A percentile compares a stretch with the other conserved stretches of the same genome.
Conservation (phyloP, 2,329 filamentous ascomycete genomes). For the Fusarium pseudoanthophilum region DNA sequence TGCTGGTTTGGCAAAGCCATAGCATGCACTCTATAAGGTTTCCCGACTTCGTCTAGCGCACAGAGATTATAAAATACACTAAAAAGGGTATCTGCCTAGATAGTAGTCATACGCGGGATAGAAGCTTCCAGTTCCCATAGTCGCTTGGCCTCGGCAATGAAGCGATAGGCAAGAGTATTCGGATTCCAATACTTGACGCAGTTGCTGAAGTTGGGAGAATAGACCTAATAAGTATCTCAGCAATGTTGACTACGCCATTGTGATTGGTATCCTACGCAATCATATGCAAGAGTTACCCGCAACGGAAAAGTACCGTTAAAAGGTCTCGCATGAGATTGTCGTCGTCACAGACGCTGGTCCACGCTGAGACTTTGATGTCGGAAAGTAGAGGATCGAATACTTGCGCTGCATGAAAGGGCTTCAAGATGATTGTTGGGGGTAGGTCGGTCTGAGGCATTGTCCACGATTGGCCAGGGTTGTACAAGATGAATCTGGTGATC, state of each 20-base stretch:
- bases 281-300: conserved; percentile 51
- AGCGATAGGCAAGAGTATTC: conserved; percentile 48
- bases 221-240: conserved; percentile 39
- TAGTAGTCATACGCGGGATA: conserved; percentile 47
- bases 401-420: conserved; percentile 51
- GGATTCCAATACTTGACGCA: conserved; percentile 53
- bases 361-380: conserved; percentile 46
- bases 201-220: conserved; percentile 40
- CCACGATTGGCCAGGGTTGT: background rate
- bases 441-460: background rate
- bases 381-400: conserved; percentile 50
- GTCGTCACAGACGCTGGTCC: conserved; percentile 52
- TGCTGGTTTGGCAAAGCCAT: conserved; percentile 49
- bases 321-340: conserved; percentile 51
- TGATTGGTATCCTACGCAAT: conserved; percentile 46
- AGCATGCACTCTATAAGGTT: conserved; percentile 48
- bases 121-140: conserved; percentile 51
- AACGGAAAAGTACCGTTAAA: conserved; percentile 43
- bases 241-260: accelerated
- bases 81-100: conserved; percentile 51
- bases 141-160: conserved; percentile 53
- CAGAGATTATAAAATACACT: conserved; percentile 47
- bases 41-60: conserved; percentile 53
- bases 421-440: conserved; percentile 39
- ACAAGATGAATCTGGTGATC: too few relatives aligned